Evolutionary conservation across 345 rosid genomes (phyloP).

Genomic region (Angophora floribunda): DNA sequence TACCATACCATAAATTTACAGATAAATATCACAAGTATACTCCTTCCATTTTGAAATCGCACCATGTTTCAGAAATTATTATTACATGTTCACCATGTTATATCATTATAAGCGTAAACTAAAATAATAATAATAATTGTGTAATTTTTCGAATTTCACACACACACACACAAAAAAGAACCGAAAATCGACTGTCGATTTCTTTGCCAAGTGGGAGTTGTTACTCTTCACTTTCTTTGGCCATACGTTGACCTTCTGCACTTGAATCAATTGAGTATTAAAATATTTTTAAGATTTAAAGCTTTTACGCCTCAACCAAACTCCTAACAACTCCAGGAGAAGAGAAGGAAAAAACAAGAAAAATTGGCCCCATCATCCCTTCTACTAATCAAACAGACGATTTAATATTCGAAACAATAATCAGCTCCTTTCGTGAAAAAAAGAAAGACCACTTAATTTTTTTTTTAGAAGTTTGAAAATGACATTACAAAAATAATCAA

Average conservation of each 20-base stretch:
- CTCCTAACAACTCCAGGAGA: background rate
- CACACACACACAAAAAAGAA: background rate
- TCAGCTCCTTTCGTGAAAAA: background rate
- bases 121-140: background rate
- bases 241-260: background rate
- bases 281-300: background rate
- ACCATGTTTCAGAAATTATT: background rate
- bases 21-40: background rate
- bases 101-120: background rate
- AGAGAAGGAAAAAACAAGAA: background rate
- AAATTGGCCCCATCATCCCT: background rate
- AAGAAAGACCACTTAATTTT: background rate
- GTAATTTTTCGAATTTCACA: background rate
- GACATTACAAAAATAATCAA: background rate
- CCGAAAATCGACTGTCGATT: background rate
- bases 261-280: background rate
- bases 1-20: background rate
- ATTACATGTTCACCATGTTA: background rate
- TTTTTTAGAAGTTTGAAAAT: background rate
- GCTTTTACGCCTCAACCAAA: background rate
- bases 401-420: background rate
- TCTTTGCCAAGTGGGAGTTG: background rate
- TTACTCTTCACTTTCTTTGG: background rate
- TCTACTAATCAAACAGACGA: background rate
- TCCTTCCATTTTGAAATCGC: background rate